Conservation (phyloP, 768 basidiomycete genomes). For the Tylopilus vinaceipallidus region DNA sequence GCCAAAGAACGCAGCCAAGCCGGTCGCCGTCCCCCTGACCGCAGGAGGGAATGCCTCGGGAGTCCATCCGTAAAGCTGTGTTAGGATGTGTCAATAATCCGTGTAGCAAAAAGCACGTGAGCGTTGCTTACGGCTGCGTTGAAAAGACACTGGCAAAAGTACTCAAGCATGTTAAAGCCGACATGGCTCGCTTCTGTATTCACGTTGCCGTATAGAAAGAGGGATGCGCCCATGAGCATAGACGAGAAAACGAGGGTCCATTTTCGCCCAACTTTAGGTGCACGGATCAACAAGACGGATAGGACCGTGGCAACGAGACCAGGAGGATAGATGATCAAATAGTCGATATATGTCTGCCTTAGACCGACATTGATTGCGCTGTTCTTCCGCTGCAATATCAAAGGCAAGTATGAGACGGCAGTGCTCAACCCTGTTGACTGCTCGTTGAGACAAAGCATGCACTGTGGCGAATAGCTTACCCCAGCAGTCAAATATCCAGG, state of each 20-base stretch:
- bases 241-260: neutral
- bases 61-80: slow-evolving; percentile 15
- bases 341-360: neutral
- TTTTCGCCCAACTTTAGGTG: neutral
- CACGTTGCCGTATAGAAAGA: neutral
- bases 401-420: no score
- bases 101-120: no score
- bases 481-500: neutral
- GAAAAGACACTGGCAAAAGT: neutral
- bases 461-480: neutral
- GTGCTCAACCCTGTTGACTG: neutral
- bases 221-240: neutral
- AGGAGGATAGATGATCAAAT: no score
- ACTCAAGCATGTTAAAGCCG: neutral
- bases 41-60: slow-evolving; percentile 16
- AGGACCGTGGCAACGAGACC: no score
- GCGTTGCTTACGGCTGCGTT: neutral
- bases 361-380: neutral
- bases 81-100: no score
- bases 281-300: neutral
- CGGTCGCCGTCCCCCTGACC: slow-evolving; percentile 14
- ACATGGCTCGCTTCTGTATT: neutral
- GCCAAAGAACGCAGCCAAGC: slow-evolving; percentile 3
- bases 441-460: neutral
- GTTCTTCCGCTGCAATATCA: neutral